Base-by-base conservation (phyloP, 805 yeast genomes). In the Barnettozyma sp. region DNA sequence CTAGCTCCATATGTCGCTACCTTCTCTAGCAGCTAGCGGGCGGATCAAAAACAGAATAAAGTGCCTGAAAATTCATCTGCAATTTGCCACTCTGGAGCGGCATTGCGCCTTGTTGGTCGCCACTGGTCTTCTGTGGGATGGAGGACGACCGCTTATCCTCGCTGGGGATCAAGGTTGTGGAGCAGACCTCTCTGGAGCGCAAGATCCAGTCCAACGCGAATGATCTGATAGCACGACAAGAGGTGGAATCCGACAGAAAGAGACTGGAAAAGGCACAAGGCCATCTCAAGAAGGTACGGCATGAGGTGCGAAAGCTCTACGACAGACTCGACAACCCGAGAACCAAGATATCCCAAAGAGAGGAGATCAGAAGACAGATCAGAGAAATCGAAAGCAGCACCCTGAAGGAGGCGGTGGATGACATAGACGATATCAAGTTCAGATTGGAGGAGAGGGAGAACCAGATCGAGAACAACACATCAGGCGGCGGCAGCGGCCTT, bases 131-230 rank as follows among this genome's bases (percentile, higher is more conserved):
- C n/a, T n/a, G n/a, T n/a, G n/a, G n/a, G n/a, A n/a, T n/a, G n/a
- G 26, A 16, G 24, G 19, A 15, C 10, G 24, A 19, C 16, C 25
- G 14, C 4, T 31, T 37, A 7, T 24, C 34, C 7, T 33, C 37
- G 4, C 36, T 52, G 33, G 78, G 75, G 1, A 76, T 83, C 20
- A 66, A 66, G 48, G 63, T 85, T 4, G 76, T 86, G 40, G 87
- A 83, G 48, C 97, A 92, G 56, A 77, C 73, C 35, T 77, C 78
- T 7, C 58, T 90, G n/a, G 98, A 88, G 50, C 62, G 73, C 31
- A 65, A 72, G 38, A 78, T 90, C 22, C 85, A 86, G 13, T 64
- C 66, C 22, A 64, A 73, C 58, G 95, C 96, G 1, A 76, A 78
- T 42, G 62, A 64, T 36, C 74, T 73, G 4, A 67, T 88, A 33